Conservation (phyloP, 208 protist species). For the Borovskyia barvae region DNA sequence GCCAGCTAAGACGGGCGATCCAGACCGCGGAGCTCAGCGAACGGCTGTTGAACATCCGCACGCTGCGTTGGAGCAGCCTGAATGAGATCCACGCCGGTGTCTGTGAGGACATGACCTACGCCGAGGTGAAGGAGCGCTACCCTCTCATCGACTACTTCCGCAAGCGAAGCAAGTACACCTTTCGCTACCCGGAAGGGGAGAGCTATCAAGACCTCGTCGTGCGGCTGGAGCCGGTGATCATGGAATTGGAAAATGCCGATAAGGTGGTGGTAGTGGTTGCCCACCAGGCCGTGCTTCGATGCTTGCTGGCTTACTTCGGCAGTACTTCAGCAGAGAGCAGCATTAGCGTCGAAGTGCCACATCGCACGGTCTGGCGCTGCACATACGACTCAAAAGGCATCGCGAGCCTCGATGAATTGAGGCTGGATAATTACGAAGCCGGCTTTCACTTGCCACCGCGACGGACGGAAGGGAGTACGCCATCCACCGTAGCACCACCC, state of each 20-base stretch:
- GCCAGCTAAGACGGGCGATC: slow-evolving; percentile 78
- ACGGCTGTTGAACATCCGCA: slow-evolving; percentile 62
- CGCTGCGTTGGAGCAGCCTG: slow-evolving; percentile 77
- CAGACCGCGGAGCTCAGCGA: slow-evolving; percentile 78
- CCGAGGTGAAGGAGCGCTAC: slow-evolving; percentile 67
- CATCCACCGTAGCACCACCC: no score
- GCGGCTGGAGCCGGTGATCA: slow-evolving; percentile 89
- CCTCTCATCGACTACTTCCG: slow-evolving; percentile 80
- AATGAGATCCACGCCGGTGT: slow-evolving; percentile 91
- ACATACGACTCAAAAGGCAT: slow-evolving; percentile 84
- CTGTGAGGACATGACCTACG: slow-evolving; percentile 86
- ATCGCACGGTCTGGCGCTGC: slow-evolving; percentile 86
- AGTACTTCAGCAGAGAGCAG: slow-evolving; percentile 78
- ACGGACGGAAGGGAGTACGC: background rate
- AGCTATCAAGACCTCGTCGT: slow-evolving; percentile 89
- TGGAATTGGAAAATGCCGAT: slow-evolving; percentile 88
- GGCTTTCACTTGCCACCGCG: slow-evolving; percentile 32
- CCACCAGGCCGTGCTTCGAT: slow-evolving; percentile 83
- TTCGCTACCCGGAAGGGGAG: slow-evolving; percentile 87
- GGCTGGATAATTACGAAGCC: slow-evolving; percentile 40
- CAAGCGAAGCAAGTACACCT: slow-evolving; percentile 81
- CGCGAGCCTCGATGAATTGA: slow-evolving; percentile 70
- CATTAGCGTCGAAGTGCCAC: slow-evolving; percentile 70
- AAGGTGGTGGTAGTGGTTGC: slow-evolving; percentile 82
- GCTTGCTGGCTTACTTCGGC: slow-evolving; percentile 86